phyloP scores from a whole-genome alignment of 495 filamentous ascomycete genomes.

The Talaromyces proteolyticus region DNA sequence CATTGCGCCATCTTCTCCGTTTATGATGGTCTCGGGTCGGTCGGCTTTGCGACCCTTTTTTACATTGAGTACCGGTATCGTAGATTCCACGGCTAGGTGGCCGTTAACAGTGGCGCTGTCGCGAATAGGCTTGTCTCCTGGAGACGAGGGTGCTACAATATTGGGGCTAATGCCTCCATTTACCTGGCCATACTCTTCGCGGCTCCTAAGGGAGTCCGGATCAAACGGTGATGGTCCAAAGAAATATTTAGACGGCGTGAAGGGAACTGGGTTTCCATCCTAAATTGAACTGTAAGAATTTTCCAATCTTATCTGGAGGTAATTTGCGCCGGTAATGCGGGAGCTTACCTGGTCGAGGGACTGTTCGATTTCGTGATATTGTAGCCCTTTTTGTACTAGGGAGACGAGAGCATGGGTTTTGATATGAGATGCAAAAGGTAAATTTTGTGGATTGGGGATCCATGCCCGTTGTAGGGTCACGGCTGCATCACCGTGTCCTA shows the following conservation, averaged over 20 bases:
- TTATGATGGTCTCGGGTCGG: slow-evolving; percentile 22
- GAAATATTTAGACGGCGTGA: slow-evolving; percentile 37
- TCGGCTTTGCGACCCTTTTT: slow-evolving; percentile 42
- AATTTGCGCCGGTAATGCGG: slow-evolving; percentile 4
- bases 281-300: slow-evolving; percentile 13
- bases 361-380: slow-evolving; percentile 66
- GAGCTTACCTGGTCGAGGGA: slow-evolving; percentile 50
- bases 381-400: slow-evolving; percentile 70
- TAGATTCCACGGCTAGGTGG: slow-evolving; percentile 24
- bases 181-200: slow-evolving; percentile 11
- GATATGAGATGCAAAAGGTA: slow-evolving; percentile 73
- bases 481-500: slow-evolving; percentile 62
- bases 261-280: slow-evolving; percentile 35
- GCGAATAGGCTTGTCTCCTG: slow-evolving; percentile 31
- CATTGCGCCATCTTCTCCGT: slow-evolving; percentile 52
- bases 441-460: slow-evolving; percentile 65
- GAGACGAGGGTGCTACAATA: slow-evolving; percentile 18
- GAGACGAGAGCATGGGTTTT: slow-evolving; percentile 68
- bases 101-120: slow-evolving; percentile 38
- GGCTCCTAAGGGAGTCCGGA: slow-evolving; percentile 20
- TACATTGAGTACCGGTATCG: slow-evolving; percentile 12
- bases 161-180: background rate
- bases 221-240: slow-evolving; percentile 45
- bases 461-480: slow-evolving; percentile 79
- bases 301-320: too few species aligned